Evolutionary conservation across 1,139 yeast genomes (phyloP), one percentile per base, ranked within the genome.

Genomic region (Suhomyces yuchorum): DNA sequence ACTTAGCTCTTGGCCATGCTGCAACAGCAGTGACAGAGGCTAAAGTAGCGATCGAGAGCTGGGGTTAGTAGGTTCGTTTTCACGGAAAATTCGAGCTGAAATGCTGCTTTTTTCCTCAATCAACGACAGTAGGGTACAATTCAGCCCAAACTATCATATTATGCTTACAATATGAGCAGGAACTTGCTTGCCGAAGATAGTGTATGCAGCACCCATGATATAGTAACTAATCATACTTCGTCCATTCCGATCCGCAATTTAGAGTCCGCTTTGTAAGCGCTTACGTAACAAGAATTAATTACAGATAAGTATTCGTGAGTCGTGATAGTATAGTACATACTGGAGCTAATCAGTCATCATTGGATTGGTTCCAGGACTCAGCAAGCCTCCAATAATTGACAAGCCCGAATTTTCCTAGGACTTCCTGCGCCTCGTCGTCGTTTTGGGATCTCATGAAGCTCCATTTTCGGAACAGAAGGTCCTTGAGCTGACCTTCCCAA

Each of bases 401-500:
- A 4, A 80, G 68, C 0, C 73, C 75, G 57, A 81, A 82, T 52
- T 78, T 68, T 2, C 65, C 60, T 40, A 88, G 65, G 26, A 81
- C 69, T 26, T 73, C 77, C 35, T 78, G 56, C 0, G 86, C 83
- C 19, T 79, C 84, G n/a, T 75, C 80, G 43, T 82, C 87, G 14
- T 76, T 63, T 17, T 71, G 68, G 2, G 81, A 70, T 40, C 73
- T 67, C 65, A 80, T 73, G 11, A 77, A 64, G 2, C 82, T 75
- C 93, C 95, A 87, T 58, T 79, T 78, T 47, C 73, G 71, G 63
- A 87, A 87, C 48, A 73, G 73, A 23, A 77, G 60, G 2, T 77
- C 76, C 43, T 70, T 67, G 36, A 88, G 52, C 53, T 81, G 83
- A 0, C 97, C 97, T 52, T 84, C 85, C 97, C 97, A 92, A 2